These are phyloP conservation scores for Pythium folliculosum DNA, from an alignment of 352 stramenopile genomes.

Conservation along the genomic window DNA sequence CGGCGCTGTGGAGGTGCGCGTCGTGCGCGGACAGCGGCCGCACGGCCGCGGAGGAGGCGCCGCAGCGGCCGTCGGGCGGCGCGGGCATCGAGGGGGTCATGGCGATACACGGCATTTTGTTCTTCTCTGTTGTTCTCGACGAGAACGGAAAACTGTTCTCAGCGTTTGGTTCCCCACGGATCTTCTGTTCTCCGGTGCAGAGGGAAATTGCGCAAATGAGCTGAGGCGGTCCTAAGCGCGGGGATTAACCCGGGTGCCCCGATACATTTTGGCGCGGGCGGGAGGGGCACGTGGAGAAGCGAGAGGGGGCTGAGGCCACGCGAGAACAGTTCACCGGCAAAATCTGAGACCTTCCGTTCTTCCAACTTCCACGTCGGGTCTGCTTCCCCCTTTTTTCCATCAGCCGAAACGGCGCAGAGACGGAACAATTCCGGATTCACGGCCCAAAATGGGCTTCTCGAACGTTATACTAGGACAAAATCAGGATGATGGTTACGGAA, in stretches of 20 bases:
- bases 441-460: not conserved
- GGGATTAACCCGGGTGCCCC: slow-evolving; percentile 4
- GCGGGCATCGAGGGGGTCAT: slow-evolving; percentile 13
- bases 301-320: not conserved
- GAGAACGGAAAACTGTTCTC: too few relatives aligned
- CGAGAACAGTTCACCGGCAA: not conserved
- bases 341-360: slow-evolving; percentile 14
- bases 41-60: not conserved
- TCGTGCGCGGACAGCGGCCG: slow-evolving; percentile 2
- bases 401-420: slow-evolving; percentile 11
- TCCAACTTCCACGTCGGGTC: slow-evolving; percentile 9
- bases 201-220: slow-evolving; percentile 15
- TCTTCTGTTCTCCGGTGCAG: not conserved
- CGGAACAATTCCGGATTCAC: slow-evolving; percentile 7
- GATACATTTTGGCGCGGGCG: slow-evolving; percentile 2
- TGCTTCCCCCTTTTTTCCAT: slow-evolving; percentile 5
- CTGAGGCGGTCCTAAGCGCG: not conserved
- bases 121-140: slow-evolving; percentile 9
- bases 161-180: not conserved
- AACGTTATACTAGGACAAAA: not conserved
- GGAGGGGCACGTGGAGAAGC: slow-evolving; percentile 6
- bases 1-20: not conserved
- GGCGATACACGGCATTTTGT: slow-evolving; percentile 18
- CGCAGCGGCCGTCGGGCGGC: slow-evolving; percentile 8
- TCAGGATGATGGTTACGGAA: slow-evolving; percentile 1